Base-by-base conservation (phyloP, 768 basidiomycete genomes). In the Rhodocollybia butyracea region DNA sequence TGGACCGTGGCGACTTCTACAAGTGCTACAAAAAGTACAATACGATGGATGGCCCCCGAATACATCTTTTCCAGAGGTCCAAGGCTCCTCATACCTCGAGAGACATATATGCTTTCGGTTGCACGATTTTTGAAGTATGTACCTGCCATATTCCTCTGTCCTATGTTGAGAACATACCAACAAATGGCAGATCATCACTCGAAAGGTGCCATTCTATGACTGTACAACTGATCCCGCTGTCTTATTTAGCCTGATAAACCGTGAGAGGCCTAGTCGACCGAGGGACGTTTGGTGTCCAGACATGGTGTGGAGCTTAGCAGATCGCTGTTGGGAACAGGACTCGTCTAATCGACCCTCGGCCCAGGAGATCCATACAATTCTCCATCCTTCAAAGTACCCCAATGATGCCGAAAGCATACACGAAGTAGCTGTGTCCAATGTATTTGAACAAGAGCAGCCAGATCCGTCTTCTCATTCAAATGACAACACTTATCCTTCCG, bases 81-180 rank as follows among this genome's bases (percentile, higher is more conserved):
- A 17, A 5, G 21, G 17, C 21, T 3, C 24, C 17, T 12, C 60
- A 58, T 1, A 51, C 56, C 2, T 42, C 55, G 47, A 45, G 58
- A 21, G 66, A 68, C 39, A 61, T 66, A 3, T 66, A 62, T 51
- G 61, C 61, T 31, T 66, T 68, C 46, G 65, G 61, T 7, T 65
- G 66, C 62, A 63, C 64, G 1, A 60, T 63, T 22, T 57, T 68
- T n/a, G 65, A 68, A 51, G 66, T 68, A n/a, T n/a, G n/a, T n/a
- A n/a, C n/a, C n/a, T n/a, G n/a, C n/a, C n/a, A n/a, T n/a, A n/a
- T n/a, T n/a, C n/a, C n/a, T n/a, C n/a, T n/a, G n/a, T n/a, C n/a
- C n/a, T n/a, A n/a, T n/a, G n/a, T n/a, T n/a, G n/a, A n/a, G n/a
- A n/a, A n/a, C n/a, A n/a, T n/a, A n/a, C n/a, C n/a, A n/a, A n/a